Evolutionary conservation across 768 basidiomycete species (phyloP).

Genomic region (Rhodocollybia butyracea): DNA sequence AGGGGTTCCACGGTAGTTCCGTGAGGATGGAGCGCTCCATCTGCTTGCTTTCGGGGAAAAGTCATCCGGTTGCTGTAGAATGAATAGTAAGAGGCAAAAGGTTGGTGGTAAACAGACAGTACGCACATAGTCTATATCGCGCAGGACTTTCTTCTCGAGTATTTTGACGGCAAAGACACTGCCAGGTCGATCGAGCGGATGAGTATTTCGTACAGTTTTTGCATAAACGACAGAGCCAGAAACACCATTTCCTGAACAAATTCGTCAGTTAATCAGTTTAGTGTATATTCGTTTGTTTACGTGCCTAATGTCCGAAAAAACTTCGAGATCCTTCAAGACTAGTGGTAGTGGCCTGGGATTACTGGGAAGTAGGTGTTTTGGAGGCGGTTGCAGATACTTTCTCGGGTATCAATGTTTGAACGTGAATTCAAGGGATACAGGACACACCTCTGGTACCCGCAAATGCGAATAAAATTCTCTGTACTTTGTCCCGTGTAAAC

Average conservation of each 20-base stretch:
- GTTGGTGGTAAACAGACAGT: neutral
- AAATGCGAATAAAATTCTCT: neutral
- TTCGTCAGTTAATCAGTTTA: neutral
- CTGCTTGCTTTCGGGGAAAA: constrained; percentile 26
- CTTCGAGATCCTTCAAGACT: constrained; percentile 37
- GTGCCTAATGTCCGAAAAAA: constrained; percentile 38
- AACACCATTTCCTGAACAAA: constrained; percentile 34
- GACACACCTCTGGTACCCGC: neutral
- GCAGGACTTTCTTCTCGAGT: constrained; percentile 31
- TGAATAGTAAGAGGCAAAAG: neutral
- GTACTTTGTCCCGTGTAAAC: neutral
- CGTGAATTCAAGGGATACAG: neutral
- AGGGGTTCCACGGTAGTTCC: constrained; percentile 50
- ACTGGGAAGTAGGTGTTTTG: constrained; percentile 17
- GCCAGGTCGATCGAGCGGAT: constrained; percentile 31
- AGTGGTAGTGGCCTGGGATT: constrained; percentile 36
- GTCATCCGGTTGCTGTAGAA: constrained; percentile 14
- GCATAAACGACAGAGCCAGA: constrained; percentile 43
- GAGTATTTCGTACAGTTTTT: constrained; percentile 22
- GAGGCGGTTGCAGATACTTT: constrained; percentile 7
- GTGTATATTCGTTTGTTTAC: neutral
- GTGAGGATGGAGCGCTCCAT: constrained; percentile 39
- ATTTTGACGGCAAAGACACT: constrained; percentile 48
- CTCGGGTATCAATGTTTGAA: neutral
- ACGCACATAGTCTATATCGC: constrained; percentile 27